phyloP scores from a whole-genome alignment of 106 monocot species.

The Dioscorea alata region DNA sequence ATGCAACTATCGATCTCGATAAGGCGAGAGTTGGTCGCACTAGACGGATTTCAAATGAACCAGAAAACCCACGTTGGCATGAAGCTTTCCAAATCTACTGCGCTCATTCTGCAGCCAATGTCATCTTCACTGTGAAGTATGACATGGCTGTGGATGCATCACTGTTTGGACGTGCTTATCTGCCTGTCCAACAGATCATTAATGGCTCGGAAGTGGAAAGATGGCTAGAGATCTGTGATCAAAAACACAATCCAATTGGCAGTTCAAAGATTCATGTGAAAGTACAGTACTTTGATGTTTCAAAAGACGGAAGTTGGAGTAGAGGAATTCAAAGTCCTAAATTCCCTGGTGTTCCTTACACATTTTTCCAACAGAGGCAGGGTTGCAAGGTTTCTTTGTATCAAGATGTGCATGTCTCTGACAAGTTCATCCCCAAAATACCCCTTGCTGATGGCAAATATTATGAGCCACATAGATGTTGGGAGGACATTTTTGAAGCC shows the following conservation, averaged over 20 bases:
- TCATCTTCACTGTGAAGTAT: constrained; percentile 62
- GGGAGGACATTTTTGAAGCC: constrained; percentile 80
- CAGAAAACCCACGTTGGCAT: constrained; percentile 56
- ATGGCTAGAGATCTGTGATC: constrained; percentile 60
- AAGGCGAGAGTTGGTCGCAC: constrained; percentile 78
- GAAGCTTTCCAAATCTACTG: constrained; percentile 78
- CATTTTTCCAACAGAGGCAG: constrained; percentile 60
- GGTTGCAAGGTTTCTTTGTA: constrained; percentile 65
- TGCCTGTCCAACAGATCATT: constrained; percentile 46
- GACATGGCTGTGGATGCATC: constrained; percentile 44
- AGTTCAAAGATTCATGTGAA: constrained; percentile 64
- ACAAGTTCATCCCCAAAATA: constrained; percentile 47
- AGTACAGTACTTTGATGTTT: constrained; percentile 47
- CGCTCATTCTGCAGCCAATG: constrained; percentile 45
- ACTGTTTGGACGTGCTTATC: constrained; percentile 57
- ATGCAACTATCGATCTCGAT: constrained; percentile 66
- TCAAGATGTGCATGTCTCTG: constrained; percentile 69
- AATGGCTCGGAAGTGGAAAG: constrained; percentile 44
- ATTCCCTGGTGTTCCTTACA: constrained; percentile 67
- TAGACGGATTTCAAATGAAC: constrained; percentile 35
- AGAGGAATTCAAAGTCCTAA: constrained; percentile 41
- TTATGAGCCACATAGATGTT: constrained; percentile 66
- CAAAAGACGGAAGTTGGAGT: constrained; percentile 39
- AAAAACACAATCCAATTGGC: constrained; percentile 27
- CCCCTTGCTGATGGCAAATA: constrained; percentile 36